Base-by-base conservation (phyloP, 106 monocot genomes). In the Xerophyta viscosa region DNA sequence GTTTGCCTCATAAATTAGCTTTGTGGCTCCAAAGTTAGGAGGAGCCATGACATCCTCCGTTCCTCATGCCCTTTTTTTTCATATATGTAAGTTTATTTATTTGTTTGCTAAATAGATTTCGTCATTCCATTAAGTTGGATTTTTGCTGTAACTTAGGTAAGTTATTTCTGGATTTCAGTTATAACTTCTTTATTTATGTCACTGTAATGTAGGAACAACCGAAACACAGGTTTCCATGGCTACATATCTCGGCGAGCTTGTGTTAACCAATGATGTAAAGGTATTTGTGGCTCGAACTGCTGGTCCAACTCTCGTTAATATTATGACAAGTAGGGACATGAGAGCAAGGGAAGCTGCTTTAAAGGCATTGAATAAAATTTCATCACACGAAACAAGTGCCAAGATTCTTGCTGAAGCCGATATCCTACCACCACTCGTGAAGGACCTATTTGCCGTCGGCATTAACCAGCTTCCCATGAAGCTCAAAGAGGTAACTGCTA, bases 201-300 rank as follows among this genome's bases (percentile, higher is more conserved):
- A 27, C 15, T 39, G 15, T 54, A 3, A 9, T 54, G 33, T 31
- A 86, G 85, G 80, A 54, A 69, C 76, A 41, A 53, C 68, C 37
- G 76, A 86, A 39, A 86, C 69, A 21, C 85, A 76, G 52, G 31
- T 86, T 18, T 72, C 85, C 37, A 86, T 86, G 85, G 80, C 72
- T 39, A 57, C 67, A 36, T 76, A 66, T 48, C 76, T 86, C 21
- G 85, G 85, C 2, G 85, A 86, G 39, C 76, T 86, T 57, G 80
- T 80, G 42, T 62, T 80, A 58, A 86, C 79, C 72, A 86, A 80
- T 63, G 85, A 86, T 69, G 76, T 76, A 22, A 86, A 80, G 50
- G 58, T 76, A 20, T 73, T 80, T 66, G 80, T 86, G 47, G 79
- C 85, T 43, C 56, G 66, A 54, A 70, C 68, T 36, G 85, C 80